Base-by-base conservation (phyloP, 2,329 filamentous ascomycete genomes). In the Gaeumannomyces tritici region DNA sequence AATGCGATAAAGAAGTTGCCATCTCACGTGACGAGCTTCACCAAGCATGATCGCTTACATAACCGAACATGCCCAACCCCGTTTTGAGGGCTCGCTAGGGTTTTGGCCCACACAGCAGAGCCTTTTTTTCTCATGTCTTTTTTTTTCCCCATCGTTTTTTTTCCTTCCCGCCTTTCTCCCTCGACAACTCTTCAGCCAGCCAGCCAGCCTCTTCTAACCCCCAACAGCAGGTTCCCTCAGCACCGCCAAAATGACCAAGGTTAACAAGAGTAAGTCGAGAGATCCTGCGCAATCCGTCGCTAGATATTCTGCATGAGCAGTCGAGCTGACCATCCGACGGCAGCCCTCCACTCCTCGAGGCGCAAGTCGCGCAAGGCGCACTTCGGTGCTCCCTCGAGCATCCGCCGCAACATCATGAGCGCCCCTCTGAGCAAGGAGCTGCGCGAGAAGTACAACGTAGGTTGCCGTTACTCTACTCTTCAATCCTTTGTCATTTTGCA, bases 301-400 rank as follows among this genome's bases (percentile, higher is more conserved):
- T 57, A 12, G 56, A 42, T 57, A 65, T 26, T 31, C 7, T 51
- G 18, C 8, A 21, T 55, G 60, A 65, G 11, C 35, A 42, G 31
- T 6, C 56, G 35, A 66, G 61, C 65, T 73, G 64, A 71, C 67
- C 55, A 63, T 55, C 28, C 55, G 59, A 66, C 31, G 55, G n/a
- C 69, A 89, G 86, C 77, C 73, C 75, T 91, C 75, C 78, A 84
- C 79, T 91, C 90, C 80, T 96, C 92, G 76, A 88, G 93, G 83
- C 89, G 93, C 84, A 99, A 99, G 91, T 95, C 91, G 83, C 91
- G 95, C 82, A 96, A 96, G 86, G 90, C 91, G 78, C 93, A 99
- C 87, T 99, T 96, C 88, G 83, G 85, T 78, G 95, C 95, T 71
- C 92, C 93, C 72, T 97, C 93, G 79, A 92, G 89, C 83, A 86